phyloP scores from a whole-genome alignment of 2,329 filamentous ascomycete species.

The Biscogniauxia sp. region DNA sequence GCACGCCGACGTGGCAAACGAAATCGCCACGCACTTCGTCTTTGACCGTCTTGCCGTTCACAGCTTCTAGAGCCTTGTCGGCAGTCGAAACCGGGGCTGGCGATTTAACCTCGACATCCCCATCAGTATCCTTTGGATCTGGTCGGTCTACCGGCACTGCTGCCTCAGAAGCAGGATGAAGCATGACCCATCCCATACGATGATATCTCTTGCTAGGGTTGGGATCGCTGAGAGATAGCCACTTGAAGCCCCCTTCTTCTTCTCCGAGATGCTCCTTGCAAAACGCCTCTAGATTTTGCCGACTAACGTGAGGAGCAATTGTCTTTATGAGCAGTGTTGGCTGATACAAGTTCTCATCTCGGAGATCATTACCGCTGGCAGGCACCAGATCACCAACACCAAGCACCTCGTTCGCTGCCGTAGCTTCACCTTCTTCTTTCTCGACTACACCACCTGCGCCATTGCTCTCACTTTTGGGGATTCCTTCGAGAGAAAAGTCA shows the following conservation, averaged over 20 bases:
- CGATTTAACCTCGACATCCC: conserved; percentile 54
- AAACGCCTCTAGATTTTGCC: conserved; percentile 88
- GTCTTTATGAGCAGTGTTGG: conserved; percentile 97
- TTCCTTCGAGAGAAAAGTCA: conserved; percentile 89
- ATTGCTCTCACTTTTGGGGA: conserved; percentile 90
- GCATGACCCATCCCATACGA: conserved; percentile 96
- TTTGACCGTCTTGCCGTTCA: conserved; percentile 96
- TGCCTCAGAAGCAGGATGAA: conserved; percentile 74
- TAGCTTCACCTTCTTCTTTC: conserved; percentile 94
- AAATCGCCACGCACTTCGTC: conserved; percentile 94
- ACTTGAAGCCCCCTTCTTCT: conserved; percentile 88
- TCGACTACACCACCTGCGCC: conserved; percentile 81
- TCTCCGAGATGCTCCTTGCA: conserved; percentile 93
- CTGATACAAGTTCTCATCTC: conserved; percentile 83
- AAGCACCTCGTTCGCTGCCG: conserved; percentile 85
- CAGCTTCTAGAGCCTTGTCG: conserved; percentile 85
- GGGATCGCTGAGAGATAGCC: conserved; percentile 92
- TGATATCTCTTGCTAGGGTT: conserved; percentile 97
- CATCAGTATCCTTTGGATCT: conserved; percentile 70
- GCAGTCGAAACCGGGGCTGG: conserved; percentile 57
- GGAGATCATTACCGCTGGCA: conserved; percentile 76
- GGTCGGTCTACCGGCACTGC: conserved; percentile 64
- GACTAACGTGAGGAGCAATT: conserved; percentile 91
- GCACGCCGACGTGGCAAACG: conserved; percentile 93
- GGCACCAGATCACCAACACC: conserved; percentile 90